Percentiles rank a stretch among this genome's conserved stretches.
Conservation (phyloP, 2,329 filamentous ascomycete genomes). For the Aspergillus costaricaensis region DNA sequence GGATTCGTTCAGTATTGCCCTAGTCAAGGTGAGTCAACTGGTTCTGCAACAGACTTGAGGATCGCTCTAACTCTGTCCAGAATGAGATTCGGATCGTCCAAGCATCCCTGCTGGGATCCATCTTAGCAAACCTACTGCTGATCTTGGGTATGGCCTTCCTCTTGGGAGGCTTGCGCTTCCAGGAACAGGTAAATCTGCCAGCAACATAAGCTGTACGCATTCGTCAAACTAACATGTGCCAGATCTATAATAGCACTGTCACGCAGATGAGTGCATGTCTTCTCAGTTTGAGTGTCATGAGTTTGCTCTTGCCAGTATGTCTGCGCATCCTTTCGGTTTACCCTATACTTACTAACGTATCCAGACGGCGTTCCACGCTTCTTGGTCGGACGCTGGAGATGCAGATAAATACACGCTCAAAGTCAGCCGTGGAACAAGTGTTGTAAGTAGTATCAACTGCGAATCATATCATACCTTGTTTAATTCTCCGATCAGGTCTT, state of each 20-base stretch:
- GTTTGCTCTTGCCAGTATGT: slow-evolving; percentile 75
- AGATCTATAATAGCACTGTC: slow-evolving; percentile 92
- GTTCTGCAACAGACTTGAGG: not conserved
- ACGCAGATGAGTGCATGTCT: slow-evolving; percentile 96
- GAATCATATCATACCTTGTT: no score
- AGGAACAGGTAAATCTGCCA: slow-evolving; percentile 67
- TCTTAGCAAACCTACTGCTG: slow-evolving; percentile 82
- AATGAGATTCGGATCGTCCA: slow-evolving; percentile 89
- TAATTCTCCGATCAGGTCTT: slow-evolving; percentile 57
- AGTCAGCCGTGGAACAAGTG: slow-evolving; percentile 86
- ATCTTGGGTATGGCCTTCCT: slow-evolving; percentile 93
- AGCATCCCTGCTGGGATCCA: slow-evolving; percentile 84
- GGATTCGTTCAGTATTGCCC: slow-evolving; percentile 63
- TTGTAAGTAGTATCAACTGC: slow-evolving; percentile 55
- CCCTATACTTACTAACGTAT: not conserved
- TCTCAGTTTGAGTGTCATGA: slow-evolving; percentile 86
- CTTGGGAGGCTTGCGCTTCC: slow-evolving; percentile 79
- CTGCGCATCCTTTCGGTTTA: no score
- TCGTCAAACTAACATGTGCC: not conserved
- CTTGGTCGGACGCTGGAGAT: slow-evolving; percentile 63
- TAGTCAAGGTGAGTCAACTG: slow-evolving; percentile 62
- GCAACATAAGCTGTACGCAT: not conserved
- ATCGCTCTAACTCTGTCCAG: slow-evolving; percentile 24
- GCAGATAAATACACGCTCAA: slow-evolving; percentile 75
- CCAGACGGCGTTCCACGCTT: slow-evolving; percentile 86